phyloP scores from a whole-genome alignment of 371 early-diverging fungal genomes.

The Parasitella parasitica region DNA sequence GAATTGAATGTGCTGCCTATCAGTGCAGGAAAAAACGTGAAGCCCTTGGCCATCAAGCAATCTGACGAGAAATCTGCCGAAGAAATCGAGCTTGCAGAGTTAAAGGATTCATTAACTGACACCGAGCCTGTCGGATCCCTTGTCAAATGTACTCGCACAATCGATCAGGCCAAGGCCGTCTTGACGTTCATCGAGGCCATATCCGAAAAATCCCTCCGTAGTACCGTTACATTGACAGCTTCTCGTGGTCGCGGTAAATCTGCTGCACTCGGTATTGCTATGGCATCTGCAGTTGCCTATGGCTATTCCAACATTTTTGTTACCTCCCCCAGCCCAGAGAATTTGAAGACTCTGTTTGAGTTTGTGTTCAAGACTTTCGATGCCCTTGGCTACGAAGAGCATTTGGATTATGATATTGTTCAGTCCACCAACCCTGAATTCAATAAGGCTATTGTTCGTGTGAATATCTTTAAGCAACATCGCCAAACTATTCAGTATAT shows the following conservation, averaged over 20 bases:
- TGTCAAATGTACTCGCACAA: conserved; percentile 76
- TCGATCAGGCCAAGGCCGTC: conserved; percentile 95
- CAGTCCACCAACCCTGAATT: conserved; percentile 94
- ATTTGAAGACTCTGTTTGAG: conserved; percentile 97
- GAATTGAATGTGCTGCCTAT: conserved; percentile 96
- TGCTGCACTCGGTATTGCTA: conserved; percentile 95
- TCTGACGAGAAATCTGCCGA: conserved; percentile 61
- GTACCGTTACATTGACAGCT: conserved; percentile 95
- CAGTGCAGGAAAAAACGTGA: conserved; percentile 87
- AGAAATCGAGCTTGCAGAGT: conserved; percentile 74
- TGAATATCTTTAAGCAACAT: conserved; percentile 95
- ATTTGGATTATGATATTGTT: conserved; percentile 96
- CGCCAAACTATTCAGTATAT: conserved; percentile 99
- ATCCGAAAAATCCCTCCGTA: conserved; percentile 88
- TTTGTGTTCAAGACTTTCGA: conserved; percentile 98
- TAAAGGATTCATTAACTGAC: conserved; percentile 84
- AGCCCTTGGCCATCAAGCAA: conserved; percentile 69
- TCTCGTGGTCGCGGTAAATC: conserved; percentile 99
- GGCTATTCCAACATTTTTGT: conserved; percentile 99
- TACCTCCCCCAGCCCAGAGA: conserved; percentile 97
- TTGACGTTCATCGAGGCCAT: conserved; percentile 95
- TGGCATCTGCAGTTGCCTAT: conserved; percentile 96
- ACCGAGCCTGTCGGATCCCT: conserved; percentile 88
- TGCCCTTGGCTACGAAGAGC: conserved; percentile 95
- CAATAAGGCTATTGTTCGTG: conserved; percentile 93